Percentiles rank a stretch among this genome's conserved stretches.
Conservation (phyloP, 176 grass and related monocot species). For the Bolboschoenus planiculmis region DNA sequence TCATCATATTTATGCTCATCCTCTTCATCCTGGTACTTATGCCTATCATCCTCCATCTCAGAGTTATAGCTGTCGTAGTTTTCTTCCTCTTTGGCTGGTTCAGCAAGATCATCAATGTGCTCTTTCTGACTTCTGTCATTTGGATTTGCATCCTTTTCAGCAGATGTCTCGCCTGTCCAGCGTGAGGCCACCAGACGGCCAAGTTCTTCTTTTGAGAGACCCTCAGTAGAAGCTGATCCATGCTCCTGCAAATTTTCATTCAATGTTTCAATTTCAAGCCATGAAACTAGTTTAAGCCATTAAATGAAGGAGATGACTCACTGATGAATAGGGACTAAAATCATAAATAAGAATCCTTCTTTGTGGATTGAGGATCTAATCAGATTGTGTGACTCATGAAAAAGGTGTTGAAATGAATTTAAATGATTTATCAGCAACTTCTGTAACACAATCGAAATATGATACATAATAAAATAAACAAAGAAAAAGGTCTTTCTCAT, state of each 20-base stretch:
- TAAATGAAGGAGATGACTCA: neutral
- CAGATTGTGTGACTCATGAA: neutral
- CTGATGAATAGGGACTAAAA: neutral
- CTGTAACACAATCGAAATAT: neutral
- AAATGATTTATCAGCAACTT: neutral
- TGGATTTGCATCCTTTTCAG: slow-evolving; percentile 36
- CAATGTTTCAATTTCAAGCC: neutral
- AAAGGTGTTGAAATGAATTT: neutral
- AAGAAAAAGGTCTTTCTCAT: neutral
- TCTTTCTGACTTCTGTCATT: slow-evolving; percentile 38
- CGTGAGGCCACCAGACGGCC: slow-evolving; percentile 88
- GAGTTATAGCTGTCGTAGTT: slow-evolving; percentile 57
- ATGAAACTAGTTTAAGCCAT: neutral
- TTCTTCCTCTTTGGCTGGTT: slow-evolving; percentile 41
- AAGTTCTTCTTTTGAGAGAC: slow-evolving; percentile 83
- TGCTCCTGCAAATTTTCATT: slow-evolving; percentile 43
- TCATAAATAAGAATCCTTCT: neutral
- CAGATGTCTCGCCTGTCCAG: slow-evolving; percentile 70
- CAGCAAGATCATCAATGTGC: slow-evolving; percentile 45
- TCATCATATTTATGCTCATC: slow-evolving; percentile 32
- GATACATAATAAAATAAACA: neutral
- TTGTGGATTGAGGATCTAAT: neutral
- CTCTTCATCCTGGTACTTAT: slow-evolving; percentile 56
- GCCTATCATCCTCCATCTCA: slow-evolving; percentile 63
- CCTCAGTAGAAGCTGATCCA: slow-evolving; percentile 43